Evolutionary conservation across 345 rosid genomes (phyloP).

Genomic region (Dovyalis caffra): DNA sequence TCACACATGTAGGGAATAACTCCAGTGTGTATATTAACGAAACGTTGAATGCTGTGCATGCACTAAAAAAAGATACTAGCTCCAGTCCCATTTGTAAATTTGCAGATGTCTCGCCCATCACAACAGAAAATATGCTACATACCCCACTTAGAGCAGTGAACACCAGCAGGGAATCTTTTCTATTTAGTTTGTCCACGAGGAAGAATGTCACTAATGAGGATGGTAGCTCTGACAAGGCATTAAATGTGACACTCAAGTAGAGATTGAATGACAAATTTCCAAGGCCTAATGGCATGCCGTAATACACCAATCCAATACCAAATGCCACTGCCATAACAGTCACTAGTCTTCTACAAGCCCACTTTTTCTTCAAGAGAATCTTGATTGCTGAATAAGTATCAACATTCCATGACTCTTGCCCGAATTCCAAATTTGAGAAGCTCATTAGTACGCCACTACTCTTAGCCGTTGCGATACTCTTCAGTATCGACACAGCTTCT

Average conservation of each 20-base stretch:
- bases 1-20: slow-evolving; percentile 15
- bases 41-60: slow-evolving; percentile 45
- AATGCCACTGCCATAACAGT: slow-evolving; percentile 43
- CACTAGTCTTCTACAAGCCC: slow-evolving; percentile 50
- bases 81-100: slow-evolving; percentile 50
- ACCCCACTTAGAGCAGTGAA: slow-evolving; percentile 45
- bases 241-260: slow-evolving; percentile 57
- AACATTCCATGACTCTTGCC: slow-evolving; percentile 29
- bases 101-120: slow-evolving; percentile 20
- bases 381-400: slow-evolving; percentile 47
- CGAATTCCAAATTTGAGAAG: slow-evolving; percentile 33
- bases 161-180: slow-evolving; percentile 39
- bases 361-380: slow-evolving; percentile 38
- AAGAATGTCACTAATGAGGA: slow-evolving; percentile 45
- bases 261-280: slow-evolving; percentile 50
- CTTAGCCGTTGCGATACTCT: slow-evolving; percentile 34
- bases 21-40: slow-evolving; percentile 32
- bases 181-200: slow-evolving; percentile 39
- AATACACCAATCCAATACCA: slow-evolving; percentile 65
- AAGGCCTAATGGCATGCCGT: slow-evolving; percentile 70
- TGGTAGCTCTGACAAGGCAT: slow-evolving; percentile 69
- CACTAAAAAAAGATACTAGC: slow-evolving; percentile 52
- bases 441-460: slow-evolving; percentile 16
- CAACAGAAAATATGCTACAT: slow-evolving; percentile 41
- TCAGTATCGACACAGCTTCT: slow-evolving; percentile 53